Base-by-base conservation (phyloP, 1,284 basidiomycete species). In the Ceratobasidium sp. region DNA sequence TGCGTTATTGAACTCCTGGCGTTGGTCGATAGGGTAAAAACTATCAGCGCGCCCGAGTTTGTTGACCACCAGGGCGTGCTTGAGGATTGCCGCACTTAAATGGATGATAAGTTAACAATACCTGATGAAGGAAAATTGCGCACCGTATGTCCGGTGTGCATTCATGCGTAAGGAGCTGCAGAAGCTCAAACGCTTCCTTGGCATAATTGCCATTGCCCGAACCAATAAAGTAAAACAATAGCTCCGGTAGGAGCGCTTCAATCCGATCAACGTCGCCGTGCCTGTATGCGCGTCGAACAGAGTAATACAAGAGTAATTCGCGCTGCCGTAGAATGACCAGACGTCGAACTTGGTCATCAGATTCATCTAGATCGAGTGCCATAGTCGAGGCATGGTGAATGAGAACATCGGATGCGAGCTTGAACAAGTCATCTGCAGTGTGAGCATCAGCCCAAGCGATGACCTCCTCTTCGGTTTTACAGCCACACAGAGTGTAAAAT, bases 1-100 rank as follows among this genome's bases (percentile, higher is more conserved):
- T 14, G 18, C n/a, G 38, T 66, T 66, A 23, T 66, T 66, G n/a
- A 66, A 23, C 64, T 66, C 64, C 23, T 66, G 64, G 38, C 64
- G 64, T 30, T 66, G 64, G 44, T 66, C 64, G 8, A 66, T 27
- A 3, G 64, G 64, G 23, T 66, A 66, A 48, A 66, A 66, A 20
- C 16, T 20, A 41, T 66, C 64, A 7, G 18, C 20, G 8, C 23
- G 64, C 4, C 64, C 64, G 46, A 48, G 35, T 14, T 46, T 66
- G 23, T 66, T 66, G 7, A 66, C 64, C 3, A 66, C 60, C 23
- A 66, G 64, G 8, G 20, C 41, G 41, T 66, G 64, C 30, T 66
- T 14, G 14, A 66, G 23, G n/a, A 66, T 66, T 41, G 44, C 41
- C 20, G 20, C 38, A 16, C 64, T 41, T 66, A 44, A 3, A 12